These are phyloP conservation scores for Pythium utonaiense DNA, from an alignment of 352 stramenopile species.

Conservation along the genomic window DNA sequence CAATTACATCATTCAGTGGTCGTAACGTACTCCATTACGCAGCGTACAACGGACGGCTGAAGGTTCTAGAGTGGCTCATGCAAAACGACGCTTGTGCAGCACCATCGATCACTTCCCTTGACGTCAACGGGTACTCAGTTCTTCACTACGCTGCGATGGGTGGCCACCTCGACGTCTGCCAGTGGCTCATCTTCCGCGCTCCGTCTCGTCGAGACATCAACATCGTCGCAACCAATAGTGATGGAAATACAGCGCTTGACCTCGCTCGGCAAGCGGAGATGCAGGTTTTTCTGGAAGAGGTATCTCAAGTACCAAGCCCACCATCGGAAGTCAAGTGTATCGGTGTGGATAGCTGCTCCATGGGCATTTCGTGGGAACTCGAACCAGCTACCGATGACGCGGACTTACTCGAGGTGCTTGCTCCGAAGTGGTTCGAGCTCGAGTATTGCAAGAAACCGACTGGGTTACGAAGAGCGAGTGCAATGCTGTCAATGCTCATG, in stretches of 20 bases:
- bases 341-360: slow-evolving; percentile 41
- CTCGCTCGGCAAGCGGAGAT: slow-evolving; percentile 38
- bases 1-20: slow-evolving; percentile 54
- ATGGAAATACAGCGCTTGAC: slow-evolving; percentile 38
- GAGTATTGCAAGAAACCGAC: slow-evolving; percentile 60
- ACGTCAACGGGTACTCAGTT: slow-evolving; percentile 55
- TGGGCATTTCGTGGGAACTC: slow-evolving; percentile 60
- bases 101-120: slow-evolving; percentile 35
- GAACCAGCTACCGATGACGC: slow-evolving; percentile 27
- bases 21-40: slow-evolving; percentile 70
- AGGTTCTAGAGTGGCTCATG: slow-evolving; percentile 51
- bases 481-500: slow-evolving; percentile 53
- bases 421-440: slow-evolving; percentile 48
- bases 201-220: slow-evolving; percentile 33
- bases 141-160: slow-evolving; percentile 69
- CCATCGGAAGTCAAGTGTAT: slow-evolving; percentile 41
- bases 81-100: slow-evolving; percentile 10
- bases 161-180: slow-evolving; percentile 45
- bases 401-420: slow-evolving; percentile 31
- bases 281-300: slow-evolving; percentile 39
- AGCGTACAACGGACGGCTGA: slow-evolving; percentile 51
- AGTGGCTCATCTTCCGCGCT: slow-evolving; percentile 57
- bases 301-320: slow-evolving; percentile 30
- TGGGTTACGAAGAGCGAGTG: slow-evolving; percentile 39
- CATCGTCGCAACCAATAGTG: slow-evolving; percentile 42